Evolutionary conservation across 78 protist genomes (phyloP).

Genomic region (slime mould (Dictyostelium discoideum)): DNA sequence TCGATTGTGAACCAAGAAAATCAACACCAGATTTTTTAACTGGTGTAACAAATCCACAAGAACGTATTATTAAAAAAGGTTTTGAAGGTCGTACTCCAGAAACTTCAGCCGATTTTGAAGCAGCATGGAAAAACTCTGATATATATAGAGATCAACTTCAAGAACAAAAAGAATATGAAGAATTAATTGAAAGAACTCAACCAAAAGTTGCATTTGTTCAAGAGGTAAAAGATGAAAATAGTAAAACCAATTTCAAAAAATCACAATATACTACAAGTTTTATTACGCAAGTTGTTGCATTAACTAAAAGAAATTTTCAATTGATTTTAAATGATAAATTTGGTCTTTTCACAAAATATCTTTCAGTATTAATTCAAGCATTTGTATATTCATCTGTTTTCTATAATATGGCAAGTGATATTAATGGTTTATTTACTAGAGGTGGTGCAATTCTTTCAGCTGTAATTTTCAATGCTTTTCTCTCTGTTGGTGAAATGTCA

Average conservation of each 20-base stretch:
- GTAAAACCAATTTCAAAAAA: neutral
- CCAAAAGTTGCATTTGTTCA: slow-evolving; percentile 26
- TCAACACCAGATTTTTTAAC: slow-evolving; percentile 63
- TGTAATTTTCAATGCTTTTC: slow-evolving; percentile 37
- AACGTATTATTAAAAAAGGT: neutral
- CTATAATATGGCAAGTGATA: neutral
- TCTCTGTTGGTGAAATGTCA: slow-evolving; percentile 39
- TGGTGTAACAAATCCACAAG: slow-evolving; percentile 74
- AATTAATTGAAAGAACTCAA: slow-evolving; percentile 1
- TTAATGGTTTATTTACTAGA: slow-evolving; percentile 37
- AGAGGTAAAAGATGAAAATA: slow-evolving; percentile 8
- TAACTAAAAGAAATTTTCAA: neutral
- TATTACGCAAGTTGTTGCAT: neutral
- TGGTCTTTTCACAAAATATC: neutral
- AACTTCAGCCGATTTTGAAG: slow-evolving; percentile 64
- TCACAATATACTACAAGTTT: neutral
- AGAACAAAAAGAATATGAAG: slow-evolving; percentile 27
- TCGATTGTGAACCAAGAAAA: slow-evolving; percentile 74
- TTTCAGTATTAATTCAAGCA: slow-evolving; percentile 48
- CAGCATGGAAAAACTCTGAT: slow-evolving; percentile 26
- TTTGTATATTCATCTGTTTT: slow-evolving; percentile 42
- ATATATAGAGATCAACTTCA: neutral
- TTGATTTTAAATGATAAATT: slow-evolving; percentile 34
- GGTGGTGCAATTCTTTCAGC: slow-evolving; percentile 60
- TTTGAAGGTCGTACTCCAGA: slow-evolving; percentile 47